A percentile compares a stretch with the other conserved stretches of the same genome.
phyloP scores from a whole-genome alignment of 1,284 basidiomycete genomes.

The Cutaneotrichosporon daszewskae region DNA sequence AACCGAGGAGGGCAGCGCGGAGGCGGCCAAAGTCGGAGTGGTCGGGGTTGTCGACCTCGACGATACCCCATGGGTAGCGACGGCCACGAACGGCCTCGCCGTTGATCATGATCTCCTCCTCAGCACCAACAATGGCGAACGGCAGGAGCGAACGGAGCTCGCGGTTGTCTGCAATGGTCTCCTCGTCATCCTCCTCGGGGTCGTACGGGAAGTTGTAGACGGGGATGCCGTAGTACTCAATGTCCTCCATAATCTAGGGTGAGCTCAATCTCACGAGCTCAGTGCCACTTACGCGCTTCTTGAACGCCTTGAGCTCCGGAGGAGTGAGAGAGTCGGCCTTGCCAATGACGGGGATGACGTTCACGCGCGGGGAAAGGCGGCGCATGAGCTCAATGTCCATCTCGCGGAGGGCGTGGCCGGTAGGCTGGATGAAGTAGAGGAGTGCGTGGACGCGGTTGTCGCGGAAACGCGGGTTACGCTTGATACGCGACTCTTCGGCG shows the following conservation, averaged over 20 bases:
- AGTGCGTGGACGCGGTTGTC: constrained; percentile 95
- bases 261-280: neutral
- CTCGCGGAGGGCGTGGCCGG: constrained; percentile 83
- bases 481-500: constrained; percentile 97
- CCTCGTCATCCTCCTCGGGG: constrained; percentile 97
- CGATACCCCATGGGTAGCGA: constrained; percentile 95
- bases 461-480: constrained; percentile 98
- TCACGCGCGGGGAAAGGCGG: constrained; percentile 90
- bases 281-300: constrained; percentile 71
- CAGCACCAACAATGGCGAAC: constrained; percentile 95
- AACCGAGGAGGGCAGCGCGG: constrained; percentile 84
- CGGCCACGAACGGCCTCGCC: constrained; percentile 87
- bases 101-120: constrained; percentile 90
- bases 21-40: constrained; percentile 96
- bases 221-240: constrained; percentile 96
- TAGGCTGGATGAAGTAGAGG: constrained; percentile 96
- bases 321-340: constrained; percentile 95
- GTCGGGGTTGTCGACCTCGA: constrained; percentile 96
- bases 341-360: constrained; percentile 98
- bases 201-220: constrained; percentile 99
- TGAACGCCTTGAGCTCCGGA: constrained; percentile 85
- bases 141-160: constrained; percentile 86
- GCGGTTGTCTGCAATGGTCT: constrained; percentile 95
- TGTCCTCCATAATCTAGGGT: constrained; percentile 92
- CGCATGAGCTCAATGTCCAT: constrained; percentile 99